A percentile compares a stretch with the other conserved stretches of the same genome.
Evolutionary conservation across 2,329 filamentous ascomycete species (phyloP).

Genomic region (Penicillium sp.): DNA sequence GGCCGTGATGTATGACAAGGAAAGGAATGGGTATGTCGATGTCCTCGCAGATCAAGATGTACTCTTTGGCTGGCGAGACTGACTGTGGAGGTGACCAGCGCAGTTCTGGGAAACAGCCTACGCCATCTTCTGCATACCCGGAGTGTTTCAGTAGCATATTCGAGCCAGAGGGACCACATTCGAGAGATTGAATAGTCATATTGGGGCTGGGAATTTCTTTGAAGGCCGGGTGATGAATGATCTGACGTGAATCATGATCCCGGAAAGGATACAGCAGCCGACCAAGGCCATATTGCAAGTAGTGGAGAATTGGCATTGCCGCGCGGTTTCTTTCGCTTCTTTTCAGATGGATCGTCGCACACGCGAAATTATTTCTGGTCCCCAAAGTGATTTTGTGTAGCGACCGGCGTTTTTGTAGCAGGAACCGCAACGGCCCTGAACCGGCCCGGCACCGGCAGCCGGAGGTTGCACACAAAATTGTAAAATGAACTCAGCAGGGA

Average conservation of each 20-base stretch:
- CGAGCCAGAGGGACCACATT: constrained; percentile 31
- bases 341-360: not conserved
- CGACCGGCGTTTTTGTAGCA: not conserved
- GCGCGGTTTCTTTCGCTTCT: not conserved
- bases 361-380: not conserved
- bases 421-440: constrained; percentile 9
- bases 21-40: constrained; percentile 34
- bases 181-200: constrained; percentile 28
- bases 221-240: constrained; percentile 29
- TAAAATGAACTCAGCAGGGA: too few species aligned
- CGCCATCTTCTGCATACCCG: constrained; percentile 25
- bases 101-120: constrained; percentile 27
- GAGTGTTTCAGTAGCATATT: constrained; percentile 27
- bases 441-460: constrained; percentile 27
- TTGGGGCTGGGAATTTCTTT: constrained; percentile 25
- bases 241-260: constrained; percentile 29
- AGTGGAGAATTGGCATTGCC: constrained; percentile 16
- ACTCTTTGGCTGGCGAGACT: constrained; percentile 24
- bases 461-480: not conserved
- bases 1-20: constrained; percentile 33
- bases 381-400: not conserved
- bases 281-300: constrained; percentile 26
- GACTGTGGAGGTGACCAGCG: constrained; percentile 27
- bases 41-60: constrained; percentile 37
- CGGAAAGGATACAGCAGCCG: constrained; percentile 29